Conservation (phyloP, 139 green algal genomes). For the Cymbomonas tetramitiformis region DNA sequence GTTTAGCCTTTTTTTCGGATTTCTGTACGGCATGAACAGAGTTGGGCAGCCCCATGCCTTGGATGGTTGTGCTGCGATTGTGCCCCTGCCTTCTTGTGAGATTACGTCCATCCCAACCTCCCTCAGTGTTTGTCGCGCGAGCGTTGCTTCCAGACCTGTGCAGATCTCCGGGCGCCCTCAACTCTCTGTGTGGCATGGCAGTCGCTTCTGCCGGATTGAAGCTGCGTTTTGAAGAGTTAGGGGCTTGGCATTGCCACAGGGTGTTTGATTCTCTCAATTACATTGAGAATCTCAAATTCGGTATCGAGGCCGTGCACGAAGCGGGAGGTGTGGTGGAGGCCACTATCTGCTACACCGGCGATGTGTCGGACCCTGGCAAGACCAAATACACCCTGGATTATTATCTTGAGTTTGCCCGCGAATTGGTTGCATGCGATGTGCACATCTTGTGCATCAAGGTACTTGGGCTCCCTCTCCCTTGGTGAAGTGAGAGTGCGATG, state of each 20-base stretch:
- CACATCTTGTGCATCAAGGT: slow-evolving; percentile 82
- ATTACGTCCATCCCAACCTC: too few species aligned
- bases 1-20: too few species aligned
- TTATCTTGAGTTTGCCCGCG: slow-evolving; percentile 66
- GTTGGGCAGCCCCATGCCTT: too few species aligned
- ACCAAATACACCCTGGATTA: slow-evolving; percentile 80
- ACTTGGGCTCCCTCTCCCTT: too few species aligned
- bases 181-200: slow-evolving; percentile 3
- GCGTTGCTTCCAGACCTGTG: too few species aligned
- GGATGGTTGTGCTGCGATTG: too few species aligned
- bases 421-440: slow-evolving; percentile 62
- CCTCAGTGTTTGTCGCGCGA: too few species aligned
- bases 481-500: slow-evolving; percentile 42
- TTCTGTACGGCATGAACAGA: too few species aligned
- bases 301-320: slow-evolving; percentile 61
- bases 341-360: slow-evolving; percentile 85
- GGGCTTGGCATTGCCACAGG: too few species aligned
- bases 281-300: slow-evolving; percentile 71
- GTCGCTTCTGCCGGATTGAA: background rate
- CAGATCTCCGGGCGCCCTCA: too few species aligned
- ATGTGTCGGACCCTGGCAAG: slow-evolving; percentile 45
- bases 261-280: slow-evolving; percentile 59
- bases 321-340: slow-evolving; percentile 60
- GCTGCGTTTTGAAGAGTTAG: background rate
- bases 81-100: too few species aligned